Evolutionary conservation across 2,329 filamentous ascomycete species (phyloP).

Genomic region (Fusarium multiceps): DNA sequence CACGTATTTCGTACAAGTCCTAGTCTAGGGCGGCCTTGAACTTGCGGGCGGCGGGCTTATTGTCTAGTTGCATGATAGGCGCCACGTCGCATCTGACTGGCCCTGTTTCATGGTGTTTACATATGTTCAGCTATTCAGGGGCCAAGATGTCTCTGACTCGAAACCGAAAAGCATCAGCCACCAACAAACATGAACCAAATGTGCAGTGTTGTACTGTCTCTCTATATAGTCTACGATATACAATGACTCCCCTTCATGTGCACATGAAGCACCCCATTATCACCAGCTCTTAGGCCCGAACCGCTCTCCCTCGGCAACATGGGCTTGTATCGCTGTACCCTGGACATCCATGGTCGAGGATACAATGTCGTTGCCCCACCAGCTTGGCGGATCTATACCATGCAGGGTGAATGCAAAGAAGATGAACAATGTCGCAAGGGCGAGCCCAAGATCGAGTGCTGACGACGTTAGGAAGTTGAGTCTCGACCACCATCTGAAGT

Average conservation of each 20-base stretch:
- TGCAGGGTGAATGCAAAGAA: conserved; percentile 77
- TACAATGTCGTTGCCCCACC: conserved; percentile 76
- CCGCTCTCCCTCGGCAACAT: conserved; percentile 63
- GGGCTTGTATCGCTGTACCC: conserved; percentile 68
- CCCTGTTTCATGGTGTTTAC: background rate
- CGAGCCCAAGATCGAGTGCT: conserved; percentile 75
- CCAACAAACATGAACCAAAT: conserved; percentile 5
- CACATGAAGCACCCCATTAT: background rate
- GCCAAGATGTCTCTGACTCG: conserved; percentile 7
- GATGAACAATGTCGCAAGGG: conserved; percentile 73
- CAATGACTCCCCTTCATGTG: background rate
- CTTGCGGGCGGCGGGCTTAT: conserved; percentile 13
- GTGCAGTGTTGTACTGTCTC: background rate
- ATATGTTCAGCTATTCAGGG: background rate
- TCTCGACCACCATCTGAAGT: conserved; percentile 77
- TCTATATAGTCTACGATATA: background rate
- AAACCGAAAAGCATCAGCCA: conserved; percentile 8
- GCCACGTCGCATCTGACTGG: conserved; percentile 13
- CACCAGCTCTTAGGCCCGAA: conserved; percentile 72
- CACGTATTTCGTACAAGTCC: background rate
- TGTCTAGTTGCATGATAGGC: conserved; percentile 8
- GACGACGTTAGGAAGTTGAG: conserved; percentile 79
- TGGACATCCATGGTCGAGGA: conserved; percentile 70
- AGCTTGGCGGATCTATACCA: conserved; percentile 69
- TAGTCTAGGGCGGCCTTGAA: background rate